These are phyloP conservation scores for Podaxis pistillaris DNA, from an alignment of 768 basidiomycete species.

Conservation along the genomic window DNA sequence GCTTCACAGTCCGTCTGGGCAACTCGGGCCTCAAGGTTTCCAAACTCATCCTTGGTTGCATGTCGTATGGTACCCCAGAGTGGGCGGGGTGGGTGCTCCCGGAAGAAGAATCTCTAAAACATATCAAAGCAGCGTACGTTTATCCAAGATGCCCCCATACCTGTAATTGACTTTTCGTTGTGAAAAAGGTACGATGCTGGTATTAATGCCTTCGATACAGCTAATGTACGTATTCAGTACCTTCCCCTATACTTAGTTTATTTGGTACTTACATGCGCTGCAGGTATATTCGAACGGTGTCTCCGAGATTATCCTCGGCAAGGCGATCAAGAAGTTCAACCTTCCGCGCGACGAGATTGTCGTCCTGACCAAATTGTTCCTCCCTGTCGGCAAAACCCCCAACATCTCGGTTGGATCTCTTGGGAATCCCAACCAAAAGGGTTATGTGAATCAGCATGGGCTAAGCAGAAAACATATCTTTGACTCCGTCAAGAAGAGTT, in stretches of 20 bases:
- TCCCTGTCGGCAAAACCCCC: constrained; percentile 25
- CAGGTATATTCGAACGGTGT: constrained; percentile 65
- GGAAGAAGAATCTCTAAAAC: constrained; percentile 50
- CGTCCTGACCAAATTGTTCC: constrained; percentile 65
- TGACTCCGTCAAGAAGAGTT: constrained; percentile 58
- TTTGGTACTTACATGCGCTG: not conserved
- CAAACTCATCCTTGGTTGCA: constrained; percentile 61
- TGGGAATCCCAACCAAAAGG: constrained; percentile 31
- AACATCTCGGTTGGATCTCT: constrained; percentile 7
- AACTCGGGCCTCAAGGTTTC: constrained; percentile 63
- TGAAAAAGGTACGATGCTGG: constrained; percentile 51
- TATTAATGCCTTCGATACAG: constrained; percentile 64
- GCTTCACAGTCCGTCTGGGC: constrained; percentile 40
- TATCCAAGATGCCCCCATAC: not conserved
- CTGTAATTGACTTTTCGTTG: not conserved
- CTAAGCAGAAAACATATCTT: constrained; percentile 67
- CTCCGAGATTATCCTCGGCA: constrained; percentile 66
- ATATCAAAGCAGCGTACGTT: constrained; percentile 48
- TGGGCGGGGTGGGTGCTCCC: constrained; percentile 50
- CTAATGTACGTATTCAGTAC: constrained; percentile 31
- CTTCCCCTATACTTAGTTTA: not conserved
- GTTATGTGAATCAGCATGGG: constrained; percentile 56
- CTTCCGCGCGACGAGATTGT: constrained; percentile 74
- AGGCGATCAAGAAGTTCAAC: constrained; percentile 63
- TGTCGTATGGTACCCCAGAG: constrained; percentile 52